Base-by-base conservation (phyloP, 1,284 basidiomycete genomes). In the Salmacisia buchloeana region DNA sequence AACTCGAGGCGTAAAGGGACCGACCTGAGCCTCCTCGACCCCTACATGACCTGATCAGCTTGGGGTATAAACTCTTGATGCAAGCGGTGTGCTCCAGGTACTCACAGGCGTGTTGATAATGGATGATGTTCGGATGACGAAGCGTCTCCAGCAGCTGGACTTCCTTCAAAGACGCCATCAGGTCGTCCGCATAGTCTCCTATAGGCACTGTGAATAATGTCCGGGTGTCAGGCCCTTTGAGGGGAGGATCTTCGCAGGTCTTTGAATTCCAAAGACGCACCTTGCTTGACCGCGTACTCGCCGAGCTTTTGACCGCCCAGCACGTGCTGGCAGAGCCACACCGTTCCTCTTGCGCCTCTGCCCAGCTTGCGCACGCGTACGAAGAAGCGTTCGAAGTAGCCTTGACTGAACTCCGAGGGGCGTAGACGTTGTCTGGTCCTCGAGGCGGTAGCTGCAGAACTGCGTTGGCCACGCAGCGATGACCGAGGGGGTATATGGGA, bases 291-390 rank as follows among this genome's bases (percentile, higher is more conserved):
- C 0, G 93, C 93, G 38, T 71, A 72, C 81, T 65, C 68, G 85
- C 89, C 89, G 12, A 92, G 83, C 33, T 85, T 82, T 76, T 91
- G 91, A 4, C 87, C 88, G 69, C 92, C 88, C 38, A 92, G 80
- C 34, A 92, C 83, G 78, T 92, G 90, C 87, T 92, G 71, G 74
- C 91, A 93, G 3, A 93, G 82, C 77, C 84, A 94, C 0, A 97
- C 93, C 35, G 85, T 89, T 0, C 93, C 93, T 72, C 92, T 91
- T 0, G 92, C 92, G 45, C 93, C 93, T 86, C 93, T 92, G 0
- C 93, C 93, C 1, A 94, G 83, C 60, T 87, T 86, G 65, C 85
- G 86, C 68, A 94, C 90, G 74, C 94, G 91, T 67, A 88, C 85
- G 75, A 96, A 94, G 82, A 94, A 94, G 0, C 90, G 85, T 18